A percentile compares a stretch with the other conserved stretches of the same genome.
Conservation (phyloP, 495 filamentous ascomycete species). For the Annulohypoxylon nitens region DNA sequence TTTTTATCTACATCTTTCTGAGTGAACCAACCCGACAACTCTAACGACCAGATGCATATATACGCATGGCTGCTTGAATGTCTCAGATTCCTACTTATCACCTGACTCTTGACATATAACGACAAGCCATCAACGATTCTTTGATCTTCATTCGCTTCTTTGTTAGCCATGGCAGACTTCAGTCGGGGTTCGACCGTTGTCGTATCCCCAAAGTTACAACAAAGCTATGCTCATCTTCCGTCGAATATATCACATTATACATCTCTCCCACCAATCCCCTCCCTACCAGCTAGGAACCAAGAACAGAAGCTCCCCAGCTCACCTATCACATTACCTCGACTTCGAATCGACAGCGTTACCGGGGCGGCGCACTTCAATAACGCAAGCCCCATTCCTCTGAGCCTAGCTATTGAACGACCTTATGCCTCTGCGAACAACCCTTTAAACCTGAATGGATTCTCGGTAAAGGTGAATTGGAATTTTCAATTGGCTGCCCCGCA, state of each 20-base stretch:
- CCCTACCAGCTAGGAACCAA: slow-evolving; percentile 11
- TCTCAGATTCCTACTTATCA: slow-evolving; percentile 43
- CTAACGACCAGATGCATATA: slow-evolving; percentile 44
- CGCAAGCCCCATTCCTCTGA: slow-evolving; percentile 10
- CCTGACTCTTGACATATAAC: slow-evolving; percentile 47
- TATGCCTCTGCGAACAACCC: slow-evolving; percentile 9
- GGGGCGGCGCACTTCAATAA: slow-evolving; percentile 25
- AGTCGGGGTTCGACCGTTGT: slow-evolving; percentile 38
- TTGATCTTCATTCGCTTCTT: slow-evolving; percentile 26
- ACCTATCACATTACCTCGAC: slow-evolving; percentile 28
- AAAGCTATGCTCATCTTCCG: slow-evolving; percentile 22
- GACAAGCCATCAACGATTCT: slow-evolving; percentile 26
- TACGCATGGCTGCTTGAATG: slow-evolving; percentile 48
- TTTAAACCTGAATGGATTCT: slow-evolving; percentile 22
- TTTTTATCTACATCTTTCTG: slow-evolving; percentile 29
- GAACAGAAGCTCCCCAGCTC: slow-evolving; percentile 10
- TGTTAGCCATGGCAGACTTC: slow-evolving; percentile 42
- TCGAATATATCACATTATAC: slow-evolving; percentile 34
- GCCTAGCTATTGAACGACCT: slow-evolving; percentile 13
- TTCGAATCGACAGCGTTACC: slow-evolving; percentile 23
- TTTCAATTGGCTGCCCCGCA: slow-evolving; percentile 29
- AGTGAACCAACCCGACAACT: slow-evolving; percentile 29
- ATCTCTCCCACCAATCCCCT: slow-evolving; percentile 5
- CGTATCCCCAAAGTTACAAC: slow-evolving; percentile 41
- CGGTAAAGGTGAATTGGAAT: slow-evolving; percentile 28